Evolutionary conservation across 805 yeast species (phyloP).

Genomic region (Ascoidea tarda): DNA sequence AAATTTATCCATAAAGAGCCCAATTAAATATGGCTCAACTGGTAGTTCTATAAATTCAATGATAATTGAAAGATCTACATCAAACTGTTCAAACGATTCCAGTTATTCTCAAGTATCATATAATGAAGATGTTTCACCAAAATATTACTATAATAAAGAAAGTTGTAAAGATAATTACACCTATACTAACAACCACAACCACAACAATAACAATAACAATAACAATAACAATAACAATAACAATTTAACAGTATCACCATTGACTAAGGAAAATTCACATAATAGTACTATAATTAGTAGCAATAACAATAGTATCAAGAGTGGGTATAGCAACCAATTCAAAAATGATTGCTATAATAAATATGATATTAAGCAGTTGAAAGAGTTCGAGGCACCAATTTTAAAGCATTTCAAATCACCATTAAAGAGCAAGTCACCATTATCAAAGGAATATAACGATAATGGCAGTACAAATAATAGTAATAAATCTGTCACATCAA

Average conservation of each 20-base stretch:
- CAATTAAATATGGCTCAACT: neutral
- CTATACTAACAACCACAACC: neutral
- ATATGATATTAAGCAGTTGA: too few species aligned
- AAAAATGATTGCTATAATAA: too few species aligned
- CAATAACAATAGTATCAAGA: too few species aligned
- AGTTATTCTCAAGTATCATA: neutral
- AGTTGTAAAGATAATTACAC: neutral
- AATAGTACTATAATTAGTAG: neutral
- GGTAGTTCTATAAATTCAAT: too few species aligned
- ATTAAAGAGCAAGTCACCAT: neutral
- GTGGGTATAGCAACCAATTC: too few species aligned
- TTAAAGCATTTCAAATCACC: neutral
- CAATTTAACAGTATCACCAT: too few species aligned
- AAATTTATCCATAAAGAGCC: neutral
- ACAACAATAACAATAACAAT: too few species aligned
- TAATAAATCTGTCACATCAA: neutral
- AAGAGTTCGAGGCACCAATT: neutral
- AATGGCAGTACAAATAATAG: too few species aligned
- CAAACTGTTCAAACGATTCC: neutral
- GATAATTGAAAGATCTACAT: neutral
- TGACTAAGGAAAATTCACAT: too few species aligned
- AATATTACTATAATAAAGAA: too few species aligned
- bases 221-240: neutral
- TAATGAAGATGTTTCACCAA: neutral
- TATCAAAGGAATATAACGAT: neutral